Evolutionary conservation across 2,329 filamentous ascomycete genomes (phyloP), one percentile per base, ranked within the genome.

Genomic region (Trichoderma hamatum): DNA sequence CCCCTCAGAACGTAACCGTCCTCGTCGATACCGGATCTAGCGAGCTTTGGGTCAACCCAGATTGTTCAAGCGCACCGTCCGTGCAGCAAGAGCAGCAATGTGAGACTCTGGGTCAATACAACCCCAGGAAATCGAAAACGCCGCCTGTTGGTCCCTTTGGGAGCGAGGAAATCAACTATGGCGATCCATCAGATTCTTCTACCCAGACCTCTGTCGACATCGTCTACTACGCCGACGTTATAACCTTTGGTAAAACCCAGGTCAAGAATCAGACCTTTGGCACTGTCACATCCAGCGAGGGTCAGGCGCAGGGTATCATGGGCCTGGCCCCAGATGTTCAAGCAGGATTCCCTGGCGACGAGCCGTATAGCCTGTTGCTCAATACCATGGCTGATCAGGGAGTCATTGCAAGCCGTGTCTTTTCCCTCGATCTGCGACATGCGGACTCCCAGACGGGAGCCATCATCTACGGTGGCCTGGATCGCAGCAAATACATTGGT

Each of bases 31-130:
- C 84, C 0, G 85, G 85, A 19, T 87, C 85, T 5, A 83, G 82
- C 71, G 84, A 86, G 74, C 80, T 87, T 9, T 87, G 85, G 85
- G 83, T 86, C 54, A 85, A 87, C 70, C 84, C 85, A 1, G 77
- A 82, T 64, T 87, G 85, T 73, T 64, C 73, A 4, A 79, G 78
- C 5, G 79, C 84, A 0, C 78, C 76, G 6, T 76, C 77, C 6
- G 71, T 76, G 7, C 72, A 73, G 1, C 77, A 82, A 43, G 72
- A 74, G 3, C 65, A 76, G 0, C 78, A 82, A 56, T 87, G 84
- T 73, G 14, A 70, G 0, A 49, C 71, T 0, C 83, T 83, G 63
- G 81, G 84, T 3, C 76, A 78, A 51, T 87, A 85, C 72, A 77
- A 85, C 51, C 82, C 82, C 5, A 67, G 66, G 0, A 74, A 78